Base-by-base conservation (phyloP, 495 filamentous ascomycete species). In the Beverwykella pulmonaria region DNA sequence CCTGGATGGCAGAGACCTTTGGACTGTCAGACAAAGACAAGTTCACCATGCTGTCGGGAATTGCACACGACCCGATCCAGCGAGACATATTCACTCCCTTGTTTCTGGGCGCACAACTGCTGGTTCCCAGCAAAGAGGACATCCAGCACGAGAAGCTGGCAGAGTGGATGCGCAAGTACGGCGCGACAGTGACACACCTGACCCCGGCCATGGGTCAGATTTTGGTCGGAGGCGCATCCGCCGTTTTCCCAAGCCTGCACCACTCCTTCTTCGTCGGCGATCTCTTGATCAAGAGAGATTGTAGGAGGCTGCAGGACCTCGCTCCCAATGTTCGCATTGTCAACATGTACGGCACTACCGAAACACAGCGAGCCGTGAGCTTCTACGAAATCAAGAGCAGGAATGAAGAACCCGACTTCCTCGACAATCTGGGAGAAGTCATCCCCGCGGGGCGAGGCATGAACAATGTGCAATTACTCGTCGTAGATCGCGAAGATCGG, bases 181-280 rank as follows among this genome's bases (percentile, higher is more conserved):
- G 83, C 56, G 86, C 90, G 15, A 97, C 91, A 17, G 88, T 94
- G 34, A 93, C 92, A 4, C 94, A 97, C 74, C 80, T 98, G 17
- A 98, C 94, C 0, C 94, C 94, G 6, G 94, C 93, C 39, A 92
- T 98, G 93, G 93, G 93, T 54, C 93, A 98, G 72, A 94, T 98
- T 55, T 81, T 98, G 0, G 89, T 96, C 29, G 71, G 71, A 34
- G 94, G 93, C 39, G 92, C 91, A 68, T 90, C 92, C 7, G 84
- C 87, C 0, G 80, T 90, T 67, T 96, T 96, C 74, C 88, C 91
- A 10, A 78, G 82, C 22, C 83, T 98, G 10, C 85, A 91, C 71
- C 84, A 88, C 65, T 90, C 90, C 48, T 95, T 97, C 82, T 97
- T 96, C 71, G 94, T 98, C 7, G 94, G 94, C 30, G 94, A 98